Percentiles rank a stretch among this genome's conserved stretches.
phyloP scores from a whole-genome alignment of 1,284 basidiomycete species.

The Wallemia mellicola region DNA sequence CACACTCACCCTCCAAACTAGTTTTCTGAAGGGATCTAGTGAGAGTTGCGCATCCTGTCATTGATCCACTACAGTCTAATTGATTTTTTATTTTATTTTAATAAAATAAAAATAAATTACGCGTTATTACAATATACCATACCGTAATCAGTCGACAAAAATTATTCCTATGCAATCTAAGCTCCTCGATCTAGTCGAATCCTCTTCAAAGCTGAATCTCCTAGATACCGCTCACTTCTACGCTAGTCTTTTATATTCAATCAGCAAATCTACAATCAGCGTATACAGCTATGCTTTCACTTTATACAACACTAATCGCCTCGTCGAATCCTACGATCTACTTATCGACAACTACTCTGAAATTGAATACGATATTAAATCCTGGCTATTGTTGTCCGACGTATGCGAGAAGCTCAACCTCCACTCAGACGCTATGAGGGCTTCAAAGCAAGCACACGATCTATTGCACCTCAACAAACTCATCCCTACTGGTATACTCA shows the following conservation, averaged over 20 bases:
- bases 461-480: neutral
- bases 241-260: slow-evolving; percentile 11
- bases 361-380: neutral
- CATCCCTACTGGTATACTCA: neutral
- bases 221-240: slow-evolving; percentile 13
- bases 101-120: too few species aligned
- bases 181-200: slow-evolving; percentile 2
- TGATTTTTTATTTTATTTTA: neutral
- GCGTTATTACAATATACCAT: too few species aligned
- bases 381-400: neutral
- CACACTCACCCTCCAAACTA: too few species aligned
- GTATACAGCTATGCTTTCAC: neutral
- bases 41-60: neutral
- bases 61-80: neutral
- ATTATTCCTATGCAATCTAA: too few species aligned
- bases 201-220: slow-evolving; percentile 10
- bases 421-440: neutral
- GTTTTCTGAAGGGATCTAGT: neutral
- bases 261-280: slow-evolving; percentile 8
- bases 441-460: neutral
- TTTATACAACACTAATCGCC: neutral
- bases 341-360: neutral
- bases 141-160: too few species aligned
- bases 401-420: neutral
- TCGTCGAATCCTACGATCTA: neutral